These are phyloP conservation scores for Gardenia jasminoides DNA, from an alignment of 257 asterid species.

Conservation along the genomic window DNA sequence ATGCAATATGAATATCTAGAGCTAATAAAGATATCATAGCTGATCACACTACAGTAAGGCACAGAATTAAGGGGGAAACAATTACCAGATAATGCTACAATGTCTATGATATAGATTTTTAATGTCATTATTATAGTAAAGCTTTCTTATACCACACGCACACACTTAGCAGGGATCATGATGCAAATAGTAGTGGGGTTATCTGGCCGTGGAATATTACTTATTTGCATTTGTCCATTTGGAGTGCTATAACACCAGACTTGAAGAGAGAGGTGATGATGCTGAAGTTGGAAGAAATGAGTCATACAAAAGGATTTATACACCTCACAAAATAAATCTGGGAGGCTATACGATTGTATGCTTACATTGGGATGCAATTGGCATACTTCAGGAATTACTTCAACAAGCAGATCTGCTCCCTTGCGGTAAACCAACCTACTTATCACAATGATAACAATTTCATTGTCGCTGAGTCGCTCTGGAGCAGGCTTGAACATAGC, in stretches of 20 bases:
- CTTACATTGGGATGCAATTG: slow-evolving; percentile 77
- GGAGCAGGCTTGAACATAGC: slow-evolving; percentile 95
- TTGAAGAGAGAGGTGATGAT: neutral
- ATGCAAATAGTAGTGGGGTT: neutral
- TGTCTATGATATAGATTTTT: neutral
- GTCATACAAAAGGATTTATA: neutral
- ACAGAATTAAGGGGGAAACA: neutral
- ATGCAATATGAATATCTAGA: neutral
- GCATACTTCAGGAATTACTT: slow-evolving; percentile 93
- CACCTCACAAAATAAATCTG: neutral
- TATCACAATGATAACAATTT: slow-evolving; percentile 79
- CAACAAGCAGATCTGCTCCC: slow-evolving; percentile 95
- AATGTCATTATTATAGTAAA: neutral
- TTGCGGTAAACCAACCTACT: slow-evolving; percentile 93
- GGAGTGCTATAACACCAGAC: neutral
- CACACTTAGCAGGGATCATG: neutral
- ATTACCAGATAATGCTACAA: neutral
- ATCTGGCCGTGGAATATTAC: neutral
- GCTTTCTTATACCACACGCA: neutral
- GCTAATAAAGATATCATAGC: neutral
- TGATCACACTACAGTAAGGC: neutral
- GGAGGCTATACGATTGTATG: slow-evolving; percentile 1
- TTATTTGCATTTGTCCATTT: neutral
- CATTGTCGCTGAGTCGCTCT: slow-evolving; percentile 51
- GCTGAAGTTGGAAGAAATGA: neutral